Base-by-base conservation (phyloP, 768 basidiomycete genomes). In the Trametes gibbosa region DNA sequence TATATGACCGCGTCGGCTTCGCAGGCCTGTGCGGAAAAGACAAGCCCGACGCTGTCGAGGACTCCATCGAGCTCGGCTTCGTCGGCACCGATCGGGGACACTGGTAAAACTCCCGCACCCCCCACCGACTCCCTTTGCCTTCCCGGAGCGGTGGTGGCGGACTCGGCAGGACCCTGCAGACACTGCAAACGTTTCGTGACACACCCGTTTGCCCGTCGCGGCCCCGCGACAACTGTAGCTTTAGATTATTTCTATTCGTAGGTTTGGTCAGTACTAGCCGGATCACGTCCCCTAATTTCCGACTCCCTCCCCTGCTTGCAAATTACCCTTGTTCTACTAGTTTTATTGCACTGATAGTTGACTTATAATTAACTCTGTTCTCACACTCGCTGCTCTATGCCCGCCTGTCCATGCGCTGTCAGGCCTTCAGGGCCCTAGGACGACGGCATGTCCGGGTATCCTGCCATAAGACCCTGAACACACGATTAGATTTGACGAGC, bases 1-100 rank as follows among this genome's bases (percentile, higher is more conserved):
- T 85, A 34, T 85, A 84, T 59, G 73, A 77, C 53, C 81, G 80
- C 39, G 74, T 85, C 12, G 83, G 83, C 21, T 84, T 80, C 63
- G 74, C 72, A 27, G 80, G 79, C 40, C 69, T 84, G 46, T 73
- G 73, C 52, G 79, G 69, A 12, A 68, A 72, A 46, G 71, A 73
- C 53, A 73, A 70, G 53, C 66, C 68, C 1, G 75, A 77, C 13
- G 76, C 70, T 17, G 74, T 77, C 12, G 81, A 83, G 49, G 76
- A 79, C 59, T 78, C 79, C 50, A 63, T 84, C 50, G 84, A 84
- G 64, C 72, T 85, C 21, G 83, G 84, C 29, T 82, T 83, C 66
- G 66, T 73, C 19, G 78, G 75, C 12, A 70, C 76, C 24, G 64
- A 74, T 39, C 71, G 75, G n/a, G 83, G 84, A 7, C 82, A 84